Base-by-base conservation (phyloP, 2,329 filamentous ascomycete species). In the Talaromyces sp. region DNA sequence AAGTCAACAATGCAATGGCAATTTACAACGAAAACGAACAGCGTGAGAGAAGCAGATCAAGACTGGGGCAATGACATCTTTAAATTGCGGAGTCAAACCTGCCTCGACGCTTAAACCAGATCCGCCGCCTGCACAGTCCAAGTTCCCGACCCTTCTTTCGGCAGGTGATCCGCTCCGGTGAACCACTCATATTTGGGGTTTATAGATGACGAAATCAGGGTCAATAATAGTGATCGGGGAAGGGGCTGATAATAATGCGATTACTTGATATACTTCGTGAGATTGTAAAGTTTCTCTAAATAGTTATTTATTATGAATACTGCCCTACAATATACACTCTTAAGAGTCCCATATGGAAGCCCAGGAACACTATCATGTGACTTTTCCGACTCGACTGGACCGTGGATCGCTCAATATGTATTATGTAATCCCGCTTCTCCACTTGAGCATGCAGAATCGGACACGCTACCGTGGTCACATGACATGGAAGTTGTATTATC, bases 71-170 rank as follows among this genome's bases (percentile, higher is more conserved):
- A 52, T 52, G 49, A 41, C 53, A 62, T 60, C 55, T 58, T 62
- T 51, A 63, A 64, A 63, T 57, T 64, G 62, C 62, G 62, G 62
- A 64, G 62, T 56, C 55, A 27, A 53, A 24, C 30, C 46, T 42
- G 47, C 33, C 46, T 41, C 27, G 11, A 49, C 17, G n/a, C 36
- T 39, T 39, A 39, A 39, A 36, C 43, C 33, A 35, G 43, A 36
- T 36, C 20, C 13, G 39, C 27, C 14, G n/a, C 16, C 17, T 45
- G 42, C 42, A 45, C 17, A 35, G 29, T 45, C 42, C 42, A 45
- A 30, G 16, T 24, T 46, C 30, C 43, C 43, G 43, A 46, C 32
- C 5, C 43, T 13, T 3, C 24, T 35, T 46, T 36, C 33, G 43
- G 43, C 35, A 46, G 16, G 11, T 30, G 5, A 27, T 36, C 43